phyloP scores from a whole-genome alignment of 352 stramenopile genomes.

The Blastocystis sp. region DNA sequence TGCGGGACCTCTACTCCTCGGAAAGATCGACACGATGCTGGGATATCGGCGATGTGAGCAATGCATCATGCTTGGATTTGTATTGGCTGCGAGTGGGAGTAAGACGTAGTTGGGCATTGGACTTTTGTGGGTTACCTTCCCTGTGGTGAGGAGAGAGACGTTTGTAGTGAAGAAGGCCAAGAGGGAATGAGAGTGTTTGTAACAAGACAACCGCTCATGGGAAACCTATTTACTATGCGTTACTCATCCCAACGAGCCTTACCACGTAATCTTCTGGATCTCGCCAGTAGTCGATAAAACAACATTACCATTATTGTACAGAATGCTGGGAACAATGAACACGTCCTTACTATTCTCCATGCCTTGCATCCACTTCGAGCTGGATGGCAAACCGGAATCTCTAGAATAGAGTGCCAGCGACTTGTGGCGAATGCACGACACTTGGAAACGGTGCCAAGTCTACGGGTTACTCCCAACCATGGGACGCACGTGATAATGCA shows the following conservation, averaged over 20 bases:
- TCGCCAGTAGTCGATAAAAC: constrained; percentile 6
- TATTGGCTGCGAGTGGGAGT: not conserved
- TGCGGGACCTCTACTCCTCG: constrained; percentile 34
- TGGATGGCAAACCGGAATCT: not conserved
- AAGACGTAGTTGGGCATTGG: not conserved
- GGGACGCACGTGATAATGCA: not conserved
- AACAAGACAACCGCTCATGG: not conserved
- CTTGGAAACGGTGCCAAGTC: too few relatives aligned
- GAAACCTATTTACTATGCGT: not conserved
- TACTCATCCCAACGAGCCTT: not conserved
- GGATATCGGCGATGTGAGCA: not conserved
- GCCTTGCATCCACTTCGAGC: not conserved
- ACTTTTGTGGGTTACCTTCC: constrained; percentile 5
- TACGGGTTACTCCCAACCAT: too few relatives aligned
- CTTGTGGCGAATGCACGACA: too few relatives aligned
- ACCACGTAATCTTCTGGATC: constrained; percentile 14
- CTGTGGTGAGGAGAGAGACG: constrained; percentile 32
- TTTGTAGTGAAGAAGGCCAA: not conserved
- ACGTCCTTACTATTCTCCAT: not conserved
- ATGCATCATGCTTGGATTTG: not conserved
- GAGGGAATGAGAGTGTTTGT: not conserved
- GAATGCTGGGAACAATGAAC: not conserved
- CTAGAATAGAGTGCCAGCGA: too few relatives aligned
- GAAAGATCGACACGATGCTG: not conserved
- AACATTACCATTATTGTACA: constrained; percentile 63